Evolutionary conservation across 495 filamentous ascomycete species (phyloP).

Genomic region (Neurospora cerealis): DNA sequence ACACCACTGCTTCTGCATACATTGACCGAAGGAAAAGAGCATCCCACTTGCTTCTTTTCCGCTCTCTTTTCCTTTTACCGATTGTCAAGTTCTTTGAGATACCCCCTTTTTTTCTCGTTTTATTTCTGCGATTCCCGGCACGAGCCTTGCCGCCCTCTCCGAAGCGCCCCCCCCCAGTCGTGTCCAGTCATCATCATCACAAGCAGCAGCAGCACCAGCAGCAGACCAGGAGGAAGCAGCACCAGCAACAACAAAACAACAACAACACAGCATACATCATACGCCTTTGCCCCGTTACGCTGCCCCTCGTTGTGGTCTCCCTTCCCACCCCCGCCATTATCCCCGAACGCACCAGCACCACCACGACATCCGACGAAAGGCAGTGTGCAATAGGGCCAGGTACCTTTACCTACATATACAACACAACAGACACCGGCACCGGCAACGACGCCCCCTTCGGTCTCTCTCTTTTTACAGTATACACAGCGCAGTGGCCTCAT

Average conservation of each 20-base stretch:
- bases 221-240: background rate
- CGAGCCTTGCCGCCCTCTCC: background rate
- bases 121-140: constrained; percentile 11
- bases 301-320: background rate
- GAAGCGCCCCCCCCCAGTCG: background rate
- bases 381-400: background rate
- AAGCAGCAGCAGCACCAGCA: background rate
- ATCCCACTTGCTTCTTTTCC: constrained; percentile 25
- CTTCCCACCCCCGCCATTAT: background rate
- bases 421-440: background rate
- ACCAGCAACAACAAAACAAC: background rate
- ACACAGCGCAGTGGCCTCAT: background rate
- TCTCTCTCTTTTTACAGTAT: background rate
- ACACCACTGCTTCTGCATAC: constrained; percentile 19
- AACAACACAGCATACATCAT: constrained; percentile 1
- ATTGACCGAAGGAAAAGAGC: constrained; percentile 26
- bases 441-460: background rate
- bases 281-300: background rate
- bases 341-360: background rate
- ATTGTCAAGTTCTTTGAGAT: constrained; percentile 17
- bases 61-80: constrained; percentile 18
- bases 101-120: constrained; percentile 21
- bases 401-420: background rate
- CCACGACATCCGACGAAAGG: background rate
- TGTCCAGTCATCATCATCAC: background rate